Conservation (phyloP, 495 filamentous ascomycete species). For the Pyrenopolyporus hunteri region DNA sequence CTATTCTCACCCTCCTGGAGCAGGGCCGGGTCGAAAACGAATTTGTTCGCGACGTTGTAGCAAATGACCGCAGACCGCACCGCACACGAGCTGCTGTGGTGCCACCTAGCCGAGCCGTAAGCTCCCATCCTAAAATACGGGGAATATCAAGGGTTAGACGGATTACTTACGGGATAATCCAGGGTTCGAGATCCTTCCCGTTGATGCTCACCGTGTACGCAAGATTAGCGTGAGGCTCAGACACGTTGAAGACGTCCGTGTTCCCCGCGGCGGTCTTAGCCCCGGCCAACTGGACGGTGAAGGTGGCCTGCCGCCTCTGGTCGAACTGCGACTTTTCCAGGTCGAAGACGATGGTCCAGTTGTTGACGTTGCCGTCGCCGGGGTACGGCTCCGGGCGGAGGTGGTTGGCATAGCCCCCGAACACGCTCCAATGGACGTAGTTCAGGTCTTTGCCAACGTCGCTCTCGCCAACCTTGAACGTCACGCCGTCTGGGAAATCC, state of each 20-base stretch:
- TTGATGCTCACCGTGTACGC: conserved; percentile 51
- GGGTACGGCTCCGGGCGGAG: conserved; percentile 31
- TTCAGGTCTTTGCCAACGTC: conserved; percentile 54
- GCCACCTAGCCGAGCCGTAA: conserved; percentile 37
- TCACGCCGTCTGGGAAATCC: conserved; percentile 59
- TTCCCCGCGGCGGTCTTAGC: conserved; percentile 64
- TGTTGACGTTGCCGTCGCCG: conserved; percentile 54
- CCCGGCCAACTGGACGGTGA: conserved; percentile 63
- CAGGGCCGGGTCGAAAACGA: conserved; percentile 53
- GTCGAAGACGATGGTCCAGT: conserved; percentile 62
- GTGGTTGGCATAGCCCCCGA: conserved; percentile 51
- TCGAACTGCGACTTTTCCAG: conserved; percentile 41
- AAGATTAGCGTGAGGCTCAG: conserved; percentile 55
- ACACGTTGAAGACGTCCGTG: conserved; percentile 57
- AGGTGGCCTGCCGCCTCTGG: conserved; percentile 50
- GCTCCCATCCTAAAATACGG: background rate
- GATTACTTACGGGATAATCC: conserved; percentile 53
- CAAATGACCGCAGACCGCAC: conserved; percentile 61
- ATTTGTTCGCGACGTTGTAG: conserved; percentile 60
- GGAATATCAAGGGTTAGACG: background rate
- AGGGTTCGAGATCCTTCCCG: conserved; percentile 49
- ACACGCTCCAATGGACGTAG: conserved; percentile 62
- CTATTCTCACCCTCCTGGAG: conserved; percentile 55
- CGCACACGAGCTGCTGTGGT: conserved; percentile 57
- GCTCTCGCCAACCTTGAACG: conserved; percentile 58